These are phyloP conservation scores for Tolypocladium album DNA, from an alignment of 2,329 filamentous ascomycete species.

Conservation along the genomic window DNA sequence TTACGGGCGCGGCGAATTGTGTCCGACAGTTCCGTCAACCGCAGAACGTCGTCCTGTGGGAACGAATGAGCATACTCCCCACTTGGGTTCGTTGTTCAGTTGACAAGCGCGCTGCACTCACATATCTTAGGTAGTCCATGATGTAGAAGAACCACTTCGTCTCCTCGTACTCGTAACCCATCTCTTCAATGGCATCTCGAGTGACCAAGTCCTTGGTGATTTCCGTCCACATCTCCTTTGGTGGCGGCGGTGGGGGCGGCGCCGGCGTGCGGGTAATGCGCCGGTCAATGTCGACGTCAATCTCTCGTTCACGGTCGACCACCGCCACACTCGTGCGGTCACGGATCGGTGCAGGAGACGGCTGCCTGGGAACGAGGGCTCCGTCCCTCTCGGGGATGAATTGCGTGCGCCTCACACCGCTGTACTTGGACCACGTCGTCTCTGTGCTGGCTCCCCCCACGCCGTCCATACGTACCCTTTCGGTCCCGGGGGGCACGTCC, in stretches of 20 bases:
- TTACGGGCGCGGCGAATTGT: conserved; percentile 59
- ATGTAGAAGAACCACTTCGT: conserved; percentile 85
- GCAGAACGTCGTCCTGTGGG: conserved; percentile 70
- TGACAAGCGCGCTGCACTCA: conserved; percentile 37
- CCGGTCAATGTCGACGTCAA: conserved; percentile 44
- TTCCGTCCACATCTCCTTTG: conserved; percentile 82
- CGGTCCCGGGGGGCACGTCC: conserved; percentile 74
- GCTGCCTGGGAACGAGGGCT: conserved; percentile 16
- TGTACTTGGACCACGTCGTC: conserved; percentile 69
- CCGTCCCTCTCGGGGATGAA: conserved; percentile 60
- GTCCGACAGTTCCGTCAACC: conserved; percentile 73
- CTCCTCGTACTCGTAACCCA: conserved; percentile 85
- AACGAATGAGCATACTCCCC: conserved; percentile 17
- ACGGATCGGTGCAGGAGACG: conserved; percentile 17
- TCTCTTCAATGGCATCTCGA: conserved; percentile 73
- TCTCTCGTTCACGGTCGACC: conserved; percentile 32
- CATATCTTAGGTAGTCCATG: conserved; percentile 78
- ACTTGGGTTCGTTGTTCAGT: neutral
- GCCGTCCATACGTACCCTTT: conserved; percentile 73
- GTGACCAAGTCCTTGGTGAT: conserved; percentile 88
- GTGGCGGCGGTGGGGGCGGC: conserved; percentile 28
- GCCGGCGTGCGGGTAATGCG: conserved; percentile 27
- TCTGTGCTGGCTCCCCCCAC: conserved; percentile 65
- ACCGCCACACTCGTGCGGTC: conserved; percentile 35
- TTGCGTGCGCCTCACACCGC: conserved; percentile 62